Conservation (phyloP, 2,329 filamentous ascomycete species). For the Pseudogymnoascus sp. region DNA sequence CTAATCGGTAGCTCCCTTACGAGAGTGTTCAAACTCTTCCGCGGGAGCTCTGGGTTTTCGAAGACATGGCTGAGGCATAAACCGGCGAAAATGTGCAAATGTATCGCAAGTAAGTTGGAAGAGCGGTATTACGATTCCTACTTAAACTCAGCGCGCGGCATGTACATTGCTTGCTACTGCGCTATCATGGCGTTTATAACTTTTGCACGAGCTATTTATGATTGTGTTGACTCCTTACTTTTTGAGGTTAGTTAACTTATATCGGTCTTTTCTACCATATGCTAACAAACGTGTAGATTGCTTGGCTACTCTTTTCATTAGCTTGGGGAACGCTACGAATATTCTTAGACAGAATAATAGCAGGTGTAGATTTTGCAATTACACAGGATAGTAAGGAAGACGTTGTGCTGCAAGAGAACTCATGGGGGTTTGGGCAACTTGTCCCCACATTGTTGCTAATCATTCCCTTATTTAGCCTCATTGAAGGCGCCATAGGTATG, state of each 20-base stretch:
- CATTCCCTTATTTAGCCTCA: background rate
- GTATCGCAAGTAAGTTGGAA: background rate
- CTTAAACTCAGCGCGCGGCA: background rate
- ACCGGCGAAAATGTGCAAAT: background rate
- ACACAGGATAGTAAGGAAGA: background rate
- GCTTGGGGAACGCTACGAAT: background rate
- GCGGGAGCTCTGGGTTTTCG: background rate
- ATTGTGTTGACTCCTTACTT: background rate
- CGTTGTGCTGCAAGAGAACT: background rate
- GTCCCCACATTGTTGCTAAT: background rate
- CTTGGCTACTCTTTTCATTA: background rate
- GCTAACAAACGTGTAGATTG: background rate
- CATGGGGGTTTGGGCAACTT: background rate
- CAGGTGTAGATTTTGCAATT: background rate
- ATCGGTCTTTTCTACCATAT: background rate
- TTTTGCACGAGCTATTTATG: background rate
- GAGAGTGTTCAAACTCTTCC: background rate
- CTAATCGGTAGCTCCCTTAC: background rate
- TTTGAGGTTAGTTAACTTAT: background rate
- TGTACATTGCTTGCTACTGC: background rate
- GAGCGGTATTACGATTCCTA: background rate
- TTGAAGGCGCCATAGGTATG: background rate
- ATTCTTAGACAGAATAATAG: background rate
- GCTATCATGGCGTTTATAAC: background rate
- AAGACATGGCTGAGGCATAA: background rate